These are phyloP conservation scores for Moniliophthora roreri DNA, from an alignment of 1,284 basidiomycete genomes.

Conservation along the genomic window DNA sequence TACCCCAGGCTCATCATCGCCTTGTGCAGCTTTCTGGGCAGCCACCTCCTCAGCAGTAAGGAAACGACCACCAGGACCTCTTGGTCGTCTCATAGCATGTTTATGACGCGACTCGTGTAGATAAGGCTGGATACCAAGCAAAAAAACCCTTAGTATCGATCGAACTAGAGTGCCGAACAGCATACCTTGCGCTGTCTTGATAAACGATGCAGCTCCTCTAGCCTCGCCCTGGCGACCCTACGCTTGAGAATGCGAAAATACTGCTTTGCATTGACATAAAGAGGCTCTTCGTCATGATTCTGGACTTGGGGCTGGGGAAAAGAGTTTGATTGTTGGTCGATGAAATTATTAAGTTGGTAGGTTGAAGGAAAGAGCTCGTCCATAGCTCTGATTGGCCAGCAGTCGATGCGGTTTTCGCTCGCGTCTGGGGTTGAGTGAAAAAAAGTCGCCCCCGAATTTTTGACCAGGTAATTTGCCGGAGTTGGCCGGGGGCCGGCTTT, in stretches of 20 bases:
- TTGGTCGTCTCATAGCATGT: constrained; percentile 94
- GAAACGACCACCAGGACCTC: constrained; percentile 96
- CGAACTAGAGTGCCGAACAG: constrained; percentile 11
- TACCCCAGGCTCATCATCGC: constrained; percentile 29
- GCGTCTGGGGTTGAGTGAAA: not conserved
- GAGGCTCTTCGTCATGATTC: constrained; percentile 85
- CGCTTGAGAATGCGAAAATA: constrained; percentile 96
- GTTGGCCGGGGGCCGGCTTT: no score
- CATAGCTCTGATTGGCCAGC: constrained; percentile 51
- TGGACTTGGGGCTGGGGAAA: constrained; percentile 19
- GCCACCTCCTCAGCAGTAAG: constrained; percentile 94
- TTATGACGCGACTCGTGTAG: constrained; percentile 97
- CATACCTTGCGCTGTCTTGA: constrained; percentile 88
- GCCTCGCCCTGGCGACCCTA: constrained; percentile 80
- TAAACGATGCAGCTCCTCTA: constrained; percentile 90
- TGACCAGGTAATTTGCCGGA: no score
- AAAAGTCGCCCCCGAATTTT: no score
- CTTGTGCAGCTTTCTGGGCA: constrained; percentile 55
- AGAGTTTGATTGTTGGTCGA: constrained; percentile 22
- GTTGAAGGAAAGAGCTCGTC: constrained; percentile 63
- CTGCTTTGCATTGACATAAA: constrained; percentile 97
- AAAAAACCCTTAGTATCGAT: not conserved
- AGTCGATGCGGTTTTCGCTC: constrained; percentile 4
- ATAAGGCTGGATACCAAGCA: constrained; percentile 71
- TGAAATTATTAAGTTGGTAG: constrained; percentile 49